Evolutionary conservation across 495 filamentous ascomycete species (phyloP), one percentile per base, ranked within the genome.

Genomic region (Penicillium roqueforti): DNA sequence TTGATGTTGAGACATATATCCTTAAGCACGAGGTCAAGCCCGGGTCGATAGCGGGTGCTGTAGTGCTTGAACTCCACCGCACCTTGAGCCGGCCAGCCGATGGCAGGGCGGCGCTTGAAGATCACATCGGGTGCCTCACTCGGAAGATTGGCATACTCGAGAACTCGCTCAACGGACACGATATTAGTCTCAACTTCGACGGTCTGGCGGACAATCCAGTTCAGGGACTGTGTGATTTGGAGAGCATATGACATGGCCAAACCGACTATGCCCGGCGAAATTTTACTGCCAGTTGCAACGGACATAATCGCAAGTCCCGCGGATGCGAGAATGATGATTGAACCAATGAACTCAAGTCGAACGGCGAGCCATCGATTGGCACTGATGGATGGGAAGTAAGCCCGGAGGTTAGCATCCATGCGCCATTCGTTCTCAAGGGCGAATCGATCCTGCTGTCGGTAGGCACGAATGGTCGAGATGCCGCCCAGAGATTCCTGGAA

Each of bases 111-210:
- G 59, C 87, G 83, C 68, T 90, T 86, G 56, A 87, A 87, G 54
- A 99, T 88, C 54, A 97, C 87, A 61, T 99, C 95, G 20, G 91
- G 90, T 43, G 95, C 93, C 74, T 99, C 95, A 69, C 89, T 93
- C 26, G 93, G 93, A 56, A 97, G 82, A 56, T 82, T 82, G 51
- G 93, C 89, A 69, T 99, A 99, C 72, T 99, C 95, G 53, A 97
- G 85, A 38, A 97, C 90, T 55, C 95, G 87, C 80, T 99, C 95
- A 49, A 99, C 95, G 10, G 95, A 96, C 52, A 99, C 92, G 56
- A 97, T 97, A 72, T 99, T 99, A 34, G 93, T 97, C 77, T 99
- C 95, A 28, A 97, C 95, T 72, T 99, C 95, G 14, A 99, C 95
- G 4, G 93, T 96, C 74, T 99, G 95, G 49, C 95, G 87, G 41